Percentiles rank a stretch among this genome's conserved stretches.
Evolutionary conservation across 2,329 filamentous ascomycete species (phyloP).

Genomic region (Colletotrichum sp.): DNA sequence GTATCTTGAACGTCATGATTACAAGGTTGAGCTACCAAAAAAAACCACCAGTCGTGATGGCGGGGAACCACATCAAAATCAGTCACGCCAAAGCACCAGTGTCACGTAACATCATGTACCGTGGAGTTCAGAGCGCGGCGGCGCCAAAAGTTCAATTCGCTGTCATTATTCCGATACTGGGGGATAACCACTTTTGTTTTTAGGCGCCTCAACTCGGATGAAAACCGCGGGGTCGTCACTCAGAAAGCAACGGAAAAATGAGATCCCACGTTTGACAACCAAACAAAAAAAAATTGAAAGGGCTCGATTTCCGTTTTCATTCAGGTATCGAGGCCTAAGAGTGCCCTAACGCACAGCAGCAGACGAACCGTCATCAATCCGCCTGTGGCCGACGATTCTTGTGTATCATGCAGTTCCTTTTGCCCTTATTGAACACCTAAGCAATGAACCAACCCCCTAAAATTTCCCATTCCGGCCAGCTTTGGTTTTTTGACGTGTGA

Average conservation of each 20-base stretch:
- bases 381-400: constrained; percentile 26
- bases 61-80: neutral
- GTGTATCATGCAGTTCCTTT: constrained; percentile 55
- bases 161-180: constrained; percentile 12
- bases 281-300: constrained; percentile 2
- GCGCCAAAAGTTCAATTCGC: constrained; percentile 17
- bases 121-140: neutral
- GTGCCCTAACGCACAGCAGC: constrained; percentile 45
- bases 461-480: constrained; percentile 27
- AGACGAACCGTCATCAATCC: constrained; percentile 38
- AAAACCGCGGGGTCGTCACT: constrained; percentile 12
- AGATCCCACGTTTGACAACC: constrained; percentile 1
- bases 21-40: neutral
- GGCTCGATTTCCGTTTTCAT: constrained; percentile 26
- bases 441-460: constrained; percentile 50
- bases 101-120: neutral
- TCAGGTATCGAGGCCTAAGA: constrained; percentile 24
- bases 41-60: neutral
- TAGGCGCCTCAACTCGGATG: constrained; percentile 2
- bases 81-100: neutral
- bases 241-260: neutral
- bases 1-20: constrained; percentile 21
- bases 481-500: constrained; percentile 23
- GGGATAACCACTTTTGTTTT: constrained; percentile 2
- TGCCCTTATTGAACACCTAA: constrained; percentile 58